Percentiles rank a stretch among this genome's conserved stretches.
These are phyloP conservation scores for Sporothrix humicola DNA, from an alignment of 2,329 filamentous ascomycete genomes.

Conservation along the genomic window DNA sequence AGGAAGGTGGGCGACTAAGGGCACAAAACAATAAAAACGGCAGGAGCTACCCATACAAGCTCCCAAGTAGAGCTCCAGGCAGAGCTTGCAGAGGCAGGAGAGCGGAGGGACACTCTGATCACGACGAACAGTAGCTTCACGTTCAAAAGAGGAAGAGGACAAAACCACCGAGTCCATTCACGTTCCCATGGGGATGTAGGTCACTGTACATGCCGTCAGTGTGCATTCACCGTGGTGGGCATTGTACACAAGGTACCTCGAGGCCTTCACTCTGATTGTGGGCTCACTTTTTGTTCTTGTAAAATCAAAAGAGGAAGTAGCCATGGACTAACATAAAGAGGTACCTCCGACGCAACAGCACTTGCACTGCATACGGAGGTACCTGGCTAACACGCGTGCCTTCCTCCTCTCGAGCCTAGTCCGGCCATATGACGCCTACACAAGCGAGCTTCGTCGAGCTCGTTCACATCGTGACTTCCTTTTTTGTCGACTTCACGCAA, in stretches of 20 bases:
- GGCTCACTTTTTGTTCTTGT: not conserved
- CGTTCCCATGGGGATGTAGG: not conserved
- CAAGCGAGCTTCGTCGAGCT: too few relatives aligned
- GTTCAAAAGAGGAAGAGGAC: not conserved
- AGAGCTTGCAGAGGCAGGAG: not conserved
- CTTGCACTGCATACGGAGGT: not conserved
- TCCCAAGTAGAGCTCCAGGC: not conserved
- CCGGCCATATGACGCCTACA: not conserved
- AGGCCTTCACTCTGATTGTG: too few relatives aligned
- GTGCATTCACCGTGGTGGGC: too few relatives aligned
- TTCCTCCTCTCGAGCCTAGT: not conserved
- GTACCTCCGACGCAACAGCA: too few relatives aligned
- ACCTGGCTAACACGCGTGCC: not conserved
- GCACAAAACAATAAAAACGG: not conserved
- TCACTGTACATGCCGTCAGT: not conserved
- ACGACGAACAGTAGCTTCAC: too few relatives aligned
- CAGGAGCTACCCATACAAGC: not conserved
- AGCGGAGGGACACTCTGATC: too few relatives aligned
- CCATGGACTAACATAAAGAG: not conserved
- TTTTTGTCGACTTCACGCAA: not conserved
- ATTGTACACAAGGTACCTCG: not conserved
- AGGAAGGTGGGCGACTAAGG: not conserved
- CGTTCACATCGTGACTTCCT: not conserved
- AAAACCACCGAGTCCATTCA: not conserved
- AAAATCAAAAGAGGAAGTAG: not conserved